A percentile compares a stretch with the other conserved stretches of the same genome.
These are phyloP conservation scores for Arthromyces matolae DNA, from an alignment of 768 basidiomycete genomes.

Conservation along the genomic window DNA sequence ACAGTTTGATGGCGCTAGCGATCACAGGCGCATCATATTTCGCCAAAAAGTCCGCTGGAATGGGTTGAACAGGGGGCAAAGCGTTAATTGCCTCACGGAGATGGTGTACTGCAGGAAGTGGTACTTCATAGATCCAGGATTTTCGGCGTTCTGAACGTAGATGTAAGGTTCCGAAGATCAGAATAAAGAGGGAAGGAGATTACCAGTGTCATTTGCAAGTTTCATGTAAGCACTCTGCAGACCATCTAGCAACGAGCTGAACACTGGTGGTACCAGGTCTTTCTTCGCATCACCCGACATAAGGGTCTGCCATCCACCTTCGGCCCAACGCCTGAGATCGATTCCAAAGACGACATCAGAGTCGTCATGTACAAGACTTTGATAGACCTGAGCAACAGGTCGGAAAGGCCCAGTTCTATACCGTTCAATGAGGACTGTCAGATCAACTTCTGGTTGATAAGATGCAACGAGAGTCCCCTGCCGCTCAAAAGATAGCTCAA, in stretches of 20 bases:
- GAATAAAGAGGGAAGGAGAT: conserved; percentile 19
- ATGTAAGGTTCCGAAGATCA: not conserved
- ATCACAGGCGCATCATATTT: conserved; percentile 85
- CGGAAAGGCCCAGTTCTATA: conserved; percentile 93
- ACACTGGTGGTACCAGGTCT: conserved; percentile 68
- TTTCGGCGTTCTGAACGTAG: conserved; percentile 69
- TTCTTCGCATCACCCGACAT: conserved; percentile 55
- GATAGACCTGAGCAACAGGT: conserved; percentile 81
- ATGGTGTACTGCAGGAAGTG: conserved; percentile 77
- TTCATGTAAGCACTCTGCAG: conserved; percentile 60
- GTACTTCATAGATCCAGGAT: conserved; percentile 94
- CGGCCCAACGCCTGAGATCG: conserved; percentile 88
- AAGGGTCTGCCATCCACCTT: conserved; percentile 67
- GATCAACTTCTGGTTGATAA: conserved; percentile 85
- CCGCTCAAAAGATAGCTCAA: conserved; percentile 62
- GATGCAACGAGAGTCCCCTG: conserved; percentile 75
- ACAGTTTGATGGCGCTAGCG: conserved; percentile 82
- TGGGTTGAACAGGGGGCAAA: conserved; percentile 53
- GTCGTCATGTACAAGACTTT: conserved; percentile 78
- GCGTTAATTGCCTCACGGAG: conserved; percentile 83
- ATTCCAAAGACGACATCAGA: conserved; percentile 89
- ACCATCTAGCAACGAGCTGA: conserved; percentile 61
- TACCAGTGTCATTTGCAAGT: conserved; percentile 62
- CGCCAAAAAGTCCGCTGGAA: conserved; percentile 46
- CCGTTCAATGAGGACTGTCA: conserved; percentile 84